Conservation (phyloP, 2,329 filamentous ascomycete species). For the Elsinoe ampelina region DNA sequence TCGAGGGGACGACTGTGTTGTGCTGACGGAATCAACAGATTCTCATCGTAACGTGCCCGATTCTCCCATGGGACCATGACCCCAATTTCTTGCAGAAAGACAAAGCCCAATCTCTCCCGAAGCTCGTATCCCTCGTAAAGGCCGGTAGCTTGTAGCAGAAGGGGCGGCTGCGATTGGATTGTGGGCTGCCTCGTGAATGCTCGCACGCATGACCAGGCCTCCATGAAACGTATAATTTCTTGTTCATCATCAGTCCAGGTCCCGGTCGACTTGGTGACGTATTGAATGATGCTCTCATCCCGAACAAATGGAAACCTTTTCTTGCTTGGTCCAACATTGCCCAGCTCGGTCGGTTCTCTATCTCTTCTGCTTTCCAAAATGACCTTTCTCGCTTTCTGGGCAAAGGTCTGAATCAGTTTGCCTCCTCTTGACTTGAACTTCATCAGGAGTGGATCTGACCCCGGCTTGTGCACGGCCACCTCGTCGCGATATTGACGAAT, state of each 20-base stretch:
- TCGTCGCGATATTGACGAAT: slow-evolving; percentile 47
- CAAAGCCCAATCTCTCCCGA: slow-evolving; percentile 44
- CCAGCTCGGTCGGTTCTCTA: slow-evolving; percentile 27
- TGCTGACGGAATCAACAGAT: slow-evolving; percentile 43
- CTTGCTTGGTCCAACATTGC: slow-evolving; percentile 33
- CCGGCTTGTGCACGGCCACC: slow-evolving; percentile 26
- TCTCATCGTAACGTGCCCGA: slow-evolving; percentile 50
- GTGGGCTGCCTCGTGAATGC: slow-evolving; percentile 45
- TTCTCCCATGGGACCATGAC: slow-evolving; percentile 64
- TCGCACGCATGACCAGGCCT: slow-evolving; percentile 54
- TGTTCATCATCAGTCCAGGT: slow-evolving; percentile 44
- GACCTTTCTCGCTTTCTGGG: slow-evolving; percentile 33
- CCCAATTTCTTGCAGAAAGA: slow-evolving; percentile 68
- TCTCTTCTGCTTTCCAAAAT: slow-evolving; percentile 31
- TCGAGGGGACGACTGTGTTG: slow-evolving; percentile 37
- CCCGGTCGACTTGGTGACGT: slow-evolving; percentile 19
- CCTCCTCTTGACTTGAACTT: slow-evolving; percentile 11
- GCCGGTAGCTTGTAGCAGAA: slow-evolving; percentile 52
- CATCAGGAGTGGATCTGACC: not conserved
- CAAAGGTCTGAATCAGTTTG: slow-evolving; percentile 30
- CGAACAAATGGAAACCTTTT: slow-evolving; percentile 20
- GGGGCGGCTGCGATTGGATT: slow-evolving; percentile 53
- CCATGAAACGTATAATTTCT: slow-evolving; percentile 57
- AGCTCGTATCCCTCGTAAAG: slow-evolving; percentile 50
- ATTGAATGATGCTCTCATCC: slow-evolving; percentile 19